phyloP scores from a whole-genome alignment of 345 rosid species.

The Cochlearia excelsa region DNA sequence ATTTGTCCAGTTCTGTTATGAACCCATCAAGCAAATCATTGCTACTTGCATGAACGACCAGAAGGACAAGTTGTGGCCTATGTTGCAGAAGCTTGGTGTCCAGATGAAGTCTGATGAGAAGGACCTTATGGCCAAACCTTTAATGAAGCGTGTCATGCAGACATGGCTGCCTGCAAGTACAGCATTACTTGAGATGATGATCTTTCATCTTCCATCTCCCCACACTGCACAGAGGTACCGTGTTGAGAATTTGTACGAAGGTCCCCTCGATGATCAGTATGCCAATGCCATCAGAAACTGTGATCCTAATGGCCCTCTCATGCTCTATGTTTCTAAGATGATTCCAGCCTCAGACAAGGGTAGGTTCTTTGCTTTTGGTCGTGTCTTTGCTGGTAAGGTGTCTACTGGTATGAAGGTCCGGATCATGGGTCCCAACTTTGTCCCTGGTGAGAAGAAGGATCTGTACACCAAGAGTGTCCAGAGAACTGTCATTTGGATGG shows the following conservation, averaged over 20 bases:
- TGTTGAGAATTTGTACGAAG: slow-evolving; percentile 80
- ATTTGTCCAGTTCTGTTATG: slow-evolving; percentile 76
- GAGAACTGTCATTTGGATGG: slow-evolving; percentile 87
- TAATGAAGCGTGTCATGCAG: slow-evolving; percentile 88
- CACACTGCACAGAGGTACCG: slow-evolving; percentile 63
- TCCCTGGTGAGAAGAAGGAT: slow-evolving; percentile 76
- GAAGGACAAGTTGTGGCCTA: slow-evolving; percentile 75
- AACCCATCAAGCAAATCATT: slow-evolving; percentile 68
- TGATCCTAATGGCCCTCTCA: slow-evolving; percentile 72
- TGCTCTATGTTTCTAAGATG: slow-evolving; percentile 87
- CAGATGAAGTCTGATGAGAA: slow-evolving; percentile 64
- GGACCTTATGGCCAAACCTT: slow-evolving; percentile 60
- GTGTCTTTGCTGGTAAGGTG: slow-evolving; percentile 67
- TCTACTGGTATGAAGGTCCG: slow-evolving; percentile 67
- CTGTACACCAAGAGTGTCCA: slow-evolving; percentile 36
- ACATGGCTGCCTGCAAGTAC: slow-evolving; percentile 70
- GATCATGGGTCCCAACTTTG: slow-evolving; percentile 76
- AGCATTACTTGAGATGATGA: slow-evolving; percentile 75
- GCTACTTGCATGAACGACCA: slow-evolving; percentile 68
- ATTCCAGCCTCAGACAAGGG: slow-evolving; percentile 85
- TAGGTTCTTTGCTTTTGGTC: slow-evolving; percentile 73
- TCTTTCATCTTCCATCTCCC: slow-evolving; percentile 70
- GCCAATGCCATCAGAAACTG: slow-evolving; percentile 66
- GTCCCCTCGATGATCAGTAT: slow-evolving; percentile 64
- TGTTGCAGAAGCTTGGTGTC: slow-evolving; percentile 62